A percentile compares a stretch with the other conserved stretches of the same genome.
These are phyloP conservation scores for Raddia distichophylla DNA, from an alignment of 176 grass and related monocot species.

Conservation along the genomic window DNA sequence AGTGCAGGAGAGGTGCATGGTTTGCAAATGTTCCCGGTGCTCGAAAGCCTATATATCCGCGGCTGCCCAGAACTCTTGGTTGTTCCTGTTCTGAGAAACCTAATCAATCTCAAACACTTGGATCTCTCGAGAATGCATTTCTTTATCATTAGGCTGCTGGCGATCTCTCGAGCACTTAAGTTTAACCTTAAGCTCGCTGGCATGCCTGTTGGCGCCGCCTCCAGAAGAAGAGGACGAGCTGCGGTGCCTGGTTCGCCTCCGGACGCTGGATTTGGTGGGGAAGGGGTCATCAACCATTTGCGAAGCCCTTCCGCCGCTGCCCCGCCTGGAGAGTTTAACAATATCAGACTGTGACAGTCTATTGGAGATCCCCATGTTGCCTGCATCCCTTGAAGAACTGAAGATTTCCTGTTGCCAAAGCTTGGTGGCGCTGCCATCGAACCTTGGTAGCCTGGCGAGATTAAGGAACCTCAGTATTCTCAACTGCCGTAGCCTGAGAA, in stretches of 20 bases:
- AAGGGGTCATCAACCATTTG: neutral
- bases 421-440: constrained; percentile 18
- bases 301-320: neutral
- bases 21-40: neutral
- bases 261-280: neutral
- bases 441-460: constrained; percentile 18
- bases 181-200: neutral
- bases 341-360: rapidly evolving
- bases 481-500: neutral
- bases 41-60: neutral
- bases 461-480: neutral
- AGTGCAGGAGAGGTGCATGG: neutral
- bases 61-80: neutral
- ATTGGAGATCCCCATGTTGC: constrained; percentile 6
- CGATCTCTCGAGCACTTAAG: neutral
- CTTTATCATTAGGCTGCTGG: neutral
- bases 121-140: neutral
- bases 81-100: too few relatives aligned
- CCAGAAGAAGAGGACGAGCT: neutral
- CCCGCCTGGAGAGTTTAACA: neutral
- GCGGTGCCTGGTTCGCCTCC: neutral
- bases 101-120: too few relatives aligned
- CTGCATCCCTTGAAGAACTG: neutral
- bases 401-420: rapidly evolving
- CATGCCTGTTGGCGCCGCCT: neutral